Conservation (phyloP, 2,329 filamentous ascomycete species). For the Botryosphaeria dothidea region DNA sequence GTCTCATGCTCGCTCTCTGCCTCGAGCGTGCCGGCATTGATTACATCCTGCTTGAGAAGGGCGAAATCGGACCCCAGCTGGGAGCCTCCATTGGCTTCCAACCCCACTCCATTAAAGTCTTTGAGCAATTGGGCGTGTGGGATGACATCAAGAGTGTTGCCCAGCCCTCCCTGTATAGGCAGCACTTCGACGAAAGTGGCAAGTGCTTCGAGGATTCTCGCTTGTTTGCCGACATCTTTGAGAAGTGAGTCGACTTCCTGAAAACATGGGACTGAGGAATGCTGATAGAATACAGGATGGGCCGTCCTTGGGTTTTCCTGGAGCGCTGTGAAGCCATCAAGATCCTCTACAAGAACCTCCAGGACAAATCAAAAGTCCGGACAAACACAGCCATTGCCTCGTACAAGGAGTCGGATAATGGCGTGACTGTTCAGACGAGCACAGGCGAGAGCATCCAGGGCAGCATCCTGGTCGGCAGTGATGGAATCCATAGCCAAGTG, state of each 20-base stretch:
- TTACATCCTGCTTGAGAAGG: slow-evolving; percentile 28
- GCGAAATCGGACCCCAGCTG: slow-evolving; percentile 24
- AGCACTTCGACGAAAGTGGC: slow-evolving; percentile 7
- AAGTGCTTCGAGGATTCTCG: slow-evolving; percentile 8
- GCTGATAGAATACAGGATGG: no score
- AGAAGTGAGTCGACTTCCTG: background rate
- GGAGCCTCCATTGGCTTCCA: slow-evolving; percentile 28
- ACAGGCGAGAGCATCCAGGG: slow-evolving; percentile 23
- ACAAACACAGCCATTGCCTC: slow-evolving; percentile 4
- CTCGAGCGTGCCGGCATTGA: slow-evolving; percentile 25
- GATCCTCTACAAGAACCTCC: slow-evolving; percentile 24
- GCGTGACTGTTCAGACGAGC: slow-evolving; percentile 23
- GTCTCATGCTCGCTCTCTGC: slow-evolving; percentile 24
- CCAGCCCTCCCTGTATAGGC: background rate
- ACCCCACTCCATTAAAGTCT: slow-evolving; percentile 25
- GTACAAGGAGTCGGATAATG: background rate
- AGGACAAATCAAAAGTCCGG: slow-evolving; percentile 25
- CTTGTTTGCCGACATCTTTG: background rate
- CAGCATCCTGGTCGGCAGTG: slow-evolving; percentile 14
- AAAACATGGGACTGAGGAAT: no score
- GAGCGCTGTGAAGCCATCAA: slow-evolving; percentile 6
- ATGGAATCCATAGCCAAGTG: slow-evolving; percentile 18
- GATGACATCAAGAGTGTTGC: background rate
- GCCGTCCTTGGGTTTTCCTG: slow-evolving; percentile 7
- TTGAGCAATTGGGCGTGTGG: slow-evolving; percentile 28